Evolutionary conservation across 768 basidiomycete genomes (phyloP).

Genomic region (Xerocomellus intermedius): DNA sequence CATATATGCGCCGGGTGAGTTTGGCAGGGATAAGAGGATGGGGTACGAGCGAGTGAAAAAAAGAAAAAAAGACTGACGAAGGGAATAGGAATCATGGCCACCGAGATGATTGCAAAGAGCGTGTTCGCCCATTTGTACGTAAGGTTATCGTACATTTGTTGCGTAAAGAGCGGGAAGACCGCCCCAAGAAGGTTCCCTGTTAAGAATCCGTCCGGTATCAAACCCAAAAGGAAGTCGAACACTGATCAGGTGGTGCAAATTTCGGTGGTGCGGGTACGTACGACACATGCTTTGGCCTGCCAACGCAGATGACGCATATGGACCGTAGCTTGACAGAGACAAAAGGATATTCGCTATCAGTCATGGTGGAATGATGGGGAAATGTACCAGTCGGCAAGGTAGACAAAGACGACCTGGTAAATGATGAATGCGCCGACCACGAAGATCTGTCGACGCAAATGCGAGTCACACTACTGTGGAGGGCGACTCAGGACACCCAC

Average conservation of each 20-base stretch:
- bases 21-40: not conserved
- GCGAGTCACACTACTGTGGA: not conserved
- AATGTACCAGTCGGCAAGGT: slow-evolving; percentile 61
- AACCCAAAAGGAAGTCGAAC: slow-evolving; percentile 18
- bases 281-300: slow-evolving; percentile 65
- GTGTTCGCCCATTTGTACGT: slow-evolving; percentile 62
- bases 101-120: slow-evolving; percentile 52
- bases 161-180: slow-evolving; percentile 62
- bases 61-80: slow-evolving; percentile 39
- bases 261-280: slow-evolving; percentile 26
- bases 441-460: slow-evolving; percentile 39
- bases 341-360: not conserved
- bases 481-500: slow-evolving; percentile 6
- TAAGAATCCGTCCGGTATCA: not conserved
- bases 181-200: slow-evolving; percentile 50
- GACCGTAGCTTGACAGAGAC: slow-evolving; percentile 41
- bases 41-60: no score
- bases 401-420: slow-evolving; percentile 58
- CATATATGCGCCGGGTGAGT: not conserved
- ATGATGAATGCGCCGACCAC: slow-evolving; percentile 52
- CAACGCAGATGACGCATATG: slow-evolving; percentile 66
- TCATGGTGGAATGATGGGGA: not conserved
- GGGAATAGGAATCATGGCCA: slow-evolving; percentile 58
- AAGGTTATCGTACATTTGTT: slow-evolving; percentile 54
- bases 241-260: slow-evolving; percentile 1